A percentile compares a stretch with the other conserved stretches of the same genome.
Evolutionary conservation across 441 rosid species (phyloP).

Genomic region (Jatropha multifida): DNA sequence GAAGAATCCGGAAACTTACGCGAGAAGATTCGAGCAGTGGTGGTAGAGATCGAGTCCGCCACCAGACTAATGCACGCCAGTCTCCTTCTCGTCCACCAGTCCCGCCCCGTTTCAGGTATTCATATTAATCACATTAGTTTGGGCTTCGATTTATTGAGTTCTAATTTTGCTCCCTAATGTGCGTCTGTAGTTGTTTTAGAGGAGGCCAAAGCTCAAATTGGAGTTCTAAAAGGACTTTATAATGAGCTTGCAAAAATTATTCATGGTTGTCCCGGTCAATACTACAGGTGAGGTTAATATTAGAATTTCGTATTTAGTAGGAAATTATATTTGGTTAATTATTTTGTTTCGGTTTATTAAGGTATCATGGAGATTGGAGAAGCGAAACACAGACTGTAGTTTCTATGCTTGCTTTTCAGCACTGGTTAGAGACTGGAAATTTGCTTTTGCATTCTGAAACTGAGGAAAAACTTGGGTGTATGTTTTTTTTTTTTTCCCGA

Average conservation of each 20-base stretch:
- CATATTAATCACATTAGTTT: not conserved
- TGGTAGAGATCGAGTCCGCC: slow-evolving; percentile 75
- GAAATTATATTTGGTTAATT: not conserved
- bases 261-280: slow-evolving; percentile 62
- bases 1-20: slow-evolving; percentile 73
- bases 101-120: slow-evolving; percentile 77
- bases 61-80: slow-evolving; percentile 66
- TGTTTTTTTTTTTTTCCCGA: slow-evolving; percentile 24
- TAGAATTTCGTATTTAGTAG: not conserved
- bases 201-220: slow-evolving; percentile 59
- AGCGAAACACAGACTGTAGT: slow-evolving; percentile 85
- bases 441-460: slow-evolving; percentile 75
- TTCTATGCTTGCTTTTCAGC: slow-evolving; percentile 79
- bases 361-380: slow-evolving; percentile 97
- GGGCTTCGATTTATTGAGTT: no score
- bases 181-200: slow-evolving; percentile 57
- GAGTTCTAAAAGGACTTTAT: slow-evolving; percentile 55
- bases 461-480: slow-evolving; percentile 81
- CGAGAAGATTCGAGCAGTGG: slow-evolving; percentile 74
- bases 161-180: slow-evolving; percentile 8
- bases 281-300: slow-evolving; percentile 54
- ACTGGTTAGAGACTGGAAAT: slow-evolving; percentile 84
- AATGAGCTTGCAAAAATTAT: slow-evolving; percentile 56
- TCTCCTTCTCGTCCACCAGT: slow-evolving; percentile 84
- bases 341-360: slow-evolving; percentile 27